Conservation (phyloP, 2,329 filamentous ascomycete species). For the Thermoascus crustaceus region DNA sequence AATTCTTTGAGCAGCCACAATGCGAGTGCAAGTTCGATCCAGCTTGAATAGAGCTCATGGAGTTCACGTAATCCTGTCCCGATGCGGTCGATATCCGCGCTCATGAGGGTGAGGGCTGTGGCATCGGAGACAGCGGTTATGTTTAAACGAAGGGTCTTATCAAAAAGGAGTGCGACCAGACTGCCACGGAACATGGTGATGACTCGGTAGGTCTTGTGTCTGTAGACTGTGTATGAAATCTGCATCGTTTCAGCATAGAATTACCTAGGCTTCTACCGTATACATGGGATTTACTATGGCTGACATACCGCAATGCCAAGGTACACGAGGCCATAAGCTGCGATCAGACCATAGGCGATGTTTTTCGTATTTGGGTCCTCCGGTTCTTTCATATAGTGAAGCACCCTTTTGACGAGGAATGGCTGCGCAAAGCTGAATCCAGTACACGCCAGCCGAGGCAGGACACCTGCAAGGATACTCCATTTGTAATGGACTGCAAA, state of each 20-base stretch:
- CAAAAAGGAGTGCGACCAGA: constrained; percentile 27
- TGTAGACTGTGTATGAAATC: too few species aligned
- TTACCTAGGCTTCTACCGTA: too few species aligned
- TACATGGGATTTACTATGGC: constrained; percentile 4
- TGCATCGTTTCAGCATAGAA: too few species aligned
- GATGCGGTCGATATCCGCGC: constrained; percentile 25
- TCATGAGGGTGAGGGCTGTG: constrained; percentile 26
- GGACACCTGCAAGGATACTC: constrained; percentile 7
- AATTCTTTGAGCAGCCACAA: constrained; percentile 13
- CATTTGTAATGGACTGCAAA: constrained; percentile 1
- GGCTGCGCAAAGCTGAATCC: constrained; percentile 15
- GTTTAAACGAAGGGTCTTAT: constrained; percentile 18
- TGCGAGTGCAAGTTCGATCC: constrained; percentile 11
- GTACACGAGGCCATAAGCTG: constrained; percentile 4
- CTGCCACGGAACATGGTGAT: constrained; percentile 16
- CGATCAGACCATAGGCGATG: constrained; percentile 5
- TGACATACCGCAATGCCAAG: constrained; percentile 5
- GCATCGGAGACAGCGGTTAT: constrained; percentile 9
- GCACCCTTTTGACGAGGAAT: constrained; percentile 14
- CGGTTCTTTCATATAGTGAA: constrained; percentile 9
- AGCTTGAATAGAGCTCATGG: constrained; percentile 19
- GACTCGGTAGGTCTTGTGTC: constrained; percentile 8
- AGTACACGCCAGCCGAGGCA: constrained; percentile 12
- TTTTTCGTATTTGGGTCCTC: constrained; percentile 4
- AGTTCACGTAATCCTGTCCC: constrained; percentile 13